Evolutionary conservation across 2,329 filamentous ascomycete species (phyloP).

Genomic region (Beauveria asiatica): DNA sequence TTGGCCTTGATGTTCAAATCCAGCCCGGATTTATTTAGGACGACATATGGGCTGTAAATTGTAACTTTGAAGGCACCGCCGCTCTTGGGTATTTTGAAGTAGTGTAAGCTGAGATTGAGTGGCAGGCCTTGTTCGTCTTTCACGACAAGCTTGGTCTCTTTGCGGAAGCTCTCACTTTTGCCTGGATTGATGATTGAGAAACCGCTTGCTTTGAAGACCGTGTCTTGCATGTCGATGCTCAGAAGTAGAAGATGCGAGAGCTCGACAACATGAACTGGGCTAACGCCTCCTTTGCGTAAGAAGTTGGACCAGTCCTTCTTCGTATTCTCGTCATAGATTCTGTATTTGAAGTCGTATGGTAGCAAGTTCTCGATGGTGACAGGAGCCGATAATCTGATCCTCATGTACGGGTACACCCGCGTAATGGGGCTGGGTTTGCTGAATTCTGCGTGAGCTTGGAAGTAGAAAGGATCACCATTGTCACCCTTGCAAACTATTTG

Average conservation of each 20-base stretch:
- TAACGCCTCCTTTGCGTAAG: constrained; percentile 88
- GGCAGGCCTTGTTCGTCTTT: constrained; percentile 78
- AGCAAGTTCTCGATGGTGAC: constrained; percentile 90
- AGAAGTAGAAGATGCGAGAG: constrained; percentile 86
- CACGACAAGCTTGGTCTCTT: constrained; percentile 69
- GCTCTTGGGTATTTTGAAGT: constrained; percentile 80
- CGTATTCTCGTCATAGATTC: constrained; percentile 97
- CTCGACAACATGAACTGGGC: constrained; percentile 94
- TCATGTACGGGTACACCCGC: constrained; percentile 89
- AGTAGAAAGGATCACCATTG: constrained; percentile 85
- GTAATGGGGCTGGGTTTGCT: constrained; percentile 78
- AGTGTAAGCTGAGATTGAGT: constrained; percentile 78
- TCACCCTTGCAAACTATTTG: constrained; percentile 87
- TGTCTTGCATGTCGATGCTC: constrained; percentile 95
- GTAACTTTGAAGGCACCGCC: constrained; percentile 95
- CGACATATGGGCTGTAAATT: constrained; percentile 87
- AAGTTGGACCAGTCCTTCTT: constrained; percentile 99
- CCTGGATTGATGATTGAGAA: constrained; percentile 96
- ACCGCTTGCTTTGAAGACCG: constrained; percentile 86
- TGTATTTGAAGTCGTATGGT: constrained; percentile 97
- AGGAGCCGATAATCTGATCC: constrained; percentile 80
- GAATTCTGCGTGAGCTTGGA: constrained; percentile 83
- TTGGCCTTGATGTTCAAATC: constrained; percentile 84
- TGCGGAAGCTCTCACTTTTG: constrained; percentile 76
- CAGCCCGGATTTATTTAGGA: constrained; percentile 91